A percentile compares a stretch with the other conserved stretches of the same genome.
Conservation (phyloP, 202 grass and related monocot genomes). For the Zoysia matrella region DNA sequence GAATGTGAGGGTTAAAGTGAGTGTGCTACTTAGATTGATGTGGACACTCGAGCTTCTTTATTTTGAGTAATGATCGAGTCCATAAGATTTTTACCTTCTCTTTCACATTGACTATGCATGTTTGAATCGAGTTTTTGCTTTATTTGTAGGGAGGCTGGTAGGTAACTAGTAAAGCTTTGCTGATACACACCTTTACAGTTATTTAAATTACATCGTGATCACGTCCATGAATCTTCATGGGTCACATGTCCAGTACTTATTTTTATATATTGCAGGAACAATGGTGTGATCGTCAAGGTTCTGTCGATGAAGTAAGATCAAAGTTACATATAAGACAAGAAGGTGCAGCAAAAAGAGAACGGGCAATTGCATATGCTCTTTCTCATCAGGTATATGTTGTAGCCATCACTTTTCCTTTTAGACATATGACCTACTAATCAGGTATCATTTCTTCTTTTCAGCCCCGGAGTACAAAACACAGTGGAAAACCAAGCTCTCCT, state of each 20-base stretch:
- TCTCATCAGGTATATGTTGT: slow-evolving; percentile 68
- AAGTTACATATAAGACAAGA: slow-evolving; percentile 73
- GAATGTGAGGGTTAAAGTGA: slow-evolving; percentile 6
- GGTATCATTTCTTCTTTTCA: slow-evolving; percentile 39
- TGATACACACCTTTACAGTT: slow-evolving; percentile 36
- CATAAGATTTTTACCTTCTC: slow-evolving; percentile 32
- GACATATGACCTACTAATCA: not conserved
- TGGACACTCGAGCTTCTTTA: slow-evolving; percentile 40
- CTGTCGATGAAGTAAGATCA: slow-evolving; percentile 61
- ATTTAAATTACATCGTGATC: not conserved
- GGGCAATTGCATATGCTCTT: slow-evolving; percentile 66
- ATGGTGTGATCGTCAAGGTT: slow-evolving; percentile 72
- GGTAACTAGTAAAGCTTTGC: slow-evolving; percentile 40
- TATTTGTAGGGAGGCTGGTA: slow-evolving; percentile 41
- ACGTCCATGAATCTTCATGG: not conserved
- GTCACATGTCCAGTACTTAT: not conserved
- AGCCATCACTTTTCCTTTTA: slow-evolving; percentile 1
- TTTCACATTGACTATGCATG: slow-evolving; percentile 25
- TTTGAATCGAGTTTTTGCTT: slow-evolving; percentile 29
- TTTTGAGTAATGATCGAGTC: slow-evolving; percentile 39
- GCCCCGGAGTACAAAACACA: slow-evolving; percentile 51
- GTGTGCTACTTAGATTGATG: slow-evolving; percentile 22
- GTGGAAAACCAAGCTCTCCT: slow-evolving; percentile 50
- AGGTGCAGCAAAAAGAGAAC: slow-evolving; percentile 69
- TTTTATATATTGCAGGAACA: slow-evolving; percentile 51